phyloP scores from a whole-genome alignment of 306 rosid genomes.

The Acmispon strigosus region DNA sequence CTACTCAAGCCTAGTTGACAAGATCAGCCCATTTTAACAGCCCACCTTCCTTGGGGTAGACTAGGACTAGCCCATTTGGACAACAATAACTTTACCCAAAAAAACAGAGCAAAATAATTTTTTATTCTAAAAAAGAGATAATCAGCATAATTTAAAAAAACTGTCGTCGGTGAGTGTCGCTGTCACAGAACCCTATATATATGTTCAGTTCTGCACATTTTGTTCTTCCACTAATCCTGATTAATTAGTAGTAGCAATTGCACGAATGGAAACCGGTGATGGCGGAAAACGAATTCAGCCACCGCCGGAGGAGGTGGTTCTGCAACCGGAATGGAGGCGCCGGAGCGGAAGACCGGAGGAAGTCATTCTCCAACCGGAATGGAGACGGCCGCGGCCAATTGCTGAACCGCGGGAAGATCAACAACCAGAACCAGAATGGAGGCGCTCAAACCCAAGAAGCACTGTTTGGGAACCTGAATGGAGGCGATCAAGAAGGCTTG shows the following conservation, averaged over 20 bases:
- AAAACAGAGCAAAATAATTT: no score
- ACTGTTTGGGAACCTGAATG: slow-evolving; percentile 13
- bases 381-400: slow-evolving; percentile 10
- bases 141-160: no score
- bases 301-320: background rate
- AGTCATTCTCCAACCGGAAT: slow-evolving; percentile 29
- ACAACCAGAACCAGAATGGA: slow-evolving; percentile 20
- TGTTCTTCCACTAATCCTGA: background rate
- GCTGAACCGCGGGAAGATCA: background rate
- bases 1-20: no score
- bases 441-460: background rate
- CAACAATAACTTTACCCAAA: no score
- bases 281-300: background rate
- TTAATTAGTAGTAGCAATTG: background rate
- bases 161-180: no score
- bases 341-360: background rate
- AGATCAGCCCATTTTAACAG: no score
- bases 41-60: no score
- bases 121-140: no score
- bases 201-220: background rate
- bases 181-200: background rate
- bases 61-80: no score
- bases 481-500: slow-evolving; percentile 14
- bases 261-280: slow-evolving; percentile 18
- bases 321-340: slow-evolving; percentile 25